Conservation (phyloP, 805 yeast genomes). For the Nakazawaea molendinolei region DNA sequence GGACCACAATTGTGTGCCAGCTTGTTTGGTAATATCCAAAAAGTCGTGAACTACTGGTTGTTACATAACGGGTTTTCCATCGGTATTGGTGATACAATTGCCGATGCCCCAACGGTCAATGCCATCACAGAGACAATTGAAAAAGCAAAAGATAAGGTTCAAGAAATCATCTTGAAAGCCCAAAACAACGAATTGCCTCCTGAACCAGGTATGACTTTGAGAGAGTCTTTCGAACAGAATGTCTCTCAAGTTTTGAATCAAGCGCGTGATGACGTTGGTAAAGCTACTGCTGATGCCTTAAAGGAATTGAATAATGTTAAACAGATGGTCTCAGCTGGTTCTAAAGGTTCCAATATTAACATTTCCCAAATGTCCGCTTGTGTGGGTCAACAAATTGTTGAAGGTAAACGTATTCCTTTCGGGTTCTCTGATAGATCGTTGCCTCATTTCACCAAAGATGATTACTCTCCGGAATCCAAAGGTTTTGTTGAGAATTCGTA, state of each 20-base stretch:
- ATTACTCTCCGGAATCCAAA: constrained; percentile 95
- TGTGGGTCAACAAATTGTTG: constrained; percentile 99
- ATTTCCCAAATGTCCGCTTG: constrained; percentile 99
- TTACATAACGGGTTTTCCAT: constrained; percentile 96
- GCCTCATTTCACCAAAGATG: constrained; percentile 98
- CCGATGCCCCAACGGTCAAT: constrained; percentile 94
- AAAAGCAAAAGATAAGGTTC: constrained; percentile 90
- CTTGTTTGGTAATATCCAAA: constrained; percentile 87
- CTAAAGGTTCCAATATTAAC: constrained; percentile 97
- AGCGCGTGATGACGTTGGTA: constrained; percentile 99
- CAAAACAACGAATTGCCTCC: constrained; percentile 84
- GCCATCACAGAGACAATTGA: constrained; percentile 89
- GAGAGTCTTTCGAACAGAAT: constrained; percentile 97
- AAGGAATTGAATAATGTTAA: constrained; percentile 93
- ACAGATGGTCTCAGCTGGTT: constrained; percentile 99
- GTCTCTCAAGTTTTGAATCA: constrained; percentile 92
- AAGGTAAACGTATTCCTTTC: constrained; percentile 98
- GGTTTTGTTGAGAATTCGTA: constrained; percentile 98
- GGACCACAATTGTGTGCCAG: constrained; percentile 88
- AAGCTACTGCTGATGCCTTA: constrained; percentile 94
- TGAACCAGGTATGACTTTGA: constrained; percentile 98
- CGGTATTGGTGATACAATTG: constrained; percentile 99
- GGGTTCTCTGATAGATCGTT: constrained; percentile 95
- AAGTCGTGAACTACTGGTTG: constrained; percentile 94
- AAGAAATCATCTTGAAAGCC: constrained; percentile 87